These are phyloP conservation scores for Oxytropis ochrocephala DNA, from an alignment of 306 rosid genomes.

Conservation along the genomic window DNA sequence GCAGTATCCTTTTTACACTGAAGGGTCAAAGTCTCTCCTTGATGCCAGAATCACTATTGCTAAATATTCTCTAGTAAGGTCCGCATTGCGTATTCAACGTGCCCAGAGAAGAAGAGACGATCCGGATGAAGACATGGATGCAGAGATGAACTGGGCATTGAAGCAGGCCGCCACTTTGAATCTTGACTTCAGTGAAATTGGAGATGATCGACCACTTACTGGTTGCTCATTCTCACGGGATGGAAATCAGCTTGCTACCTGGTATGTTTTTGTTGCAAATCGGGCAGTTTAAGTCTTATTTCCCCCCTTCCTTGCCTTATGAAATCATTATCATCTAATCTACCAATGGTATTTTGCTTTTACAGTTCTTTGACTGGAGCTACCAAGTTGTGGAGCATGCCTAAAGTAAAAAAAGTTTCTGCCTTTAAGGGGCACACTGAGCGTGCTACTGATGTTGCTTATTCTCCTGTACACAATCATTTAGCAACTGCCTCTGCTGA, in stretches of 20 bases:
- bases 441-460: slow-evolving; percentile 77
- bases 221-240: slow-evolving; percentile 79
- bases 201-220: slow-evolving; percentile 92
- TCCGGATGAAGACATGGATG: slow-evolving; percentile 91
- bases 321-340: slow-evolving; percentile 9
- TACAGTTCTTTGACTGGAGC: slow-evolving; percentile 71
- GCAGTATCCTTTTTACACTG: slow-evolving; percentile 82
- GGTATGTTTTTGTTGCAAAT: slow-evolving; percentile 35
- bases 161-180: slow-evolving; percentile 60
- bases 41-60: slow-evolving; percentile 72
- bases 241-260: slow-evolving; percentile 73
- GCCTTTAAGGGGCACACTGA: slow-evolving; percentile 81
- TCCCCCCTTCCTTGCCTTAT: not conserved
- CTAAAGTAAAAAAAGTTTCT: slow-evolving; percentile 50
- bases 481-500: slow-evolving; percentile 95
- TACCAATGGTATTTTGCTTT: slow-evolving; percentile 20
- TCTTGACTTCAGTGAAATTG: slow-evolving; percentile 87
- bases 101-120: slow-evolving; percentile 78
- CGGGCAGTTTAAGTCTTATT: not conserved
- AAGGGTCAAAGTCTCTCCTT: slow-evolving; percentile 63
- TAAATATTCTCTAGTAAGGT: slow-evolving; percentile 54
- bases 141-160: slow-evolving; percentile 77
- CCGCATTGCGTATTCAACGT: slow-evolving; percentile 67
- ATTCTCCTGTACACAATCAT: slow-evolving; percentile 67
- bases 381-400: slow-evolving; percentile 91